Percentiles rank a stretch among this genome's conserved stretches.
These are phyloP conservation scores for Xylaria sp. DNA, from an alignment of 2,329 filamentous ascomycete species.

Conservation along the genomic window DNA sequence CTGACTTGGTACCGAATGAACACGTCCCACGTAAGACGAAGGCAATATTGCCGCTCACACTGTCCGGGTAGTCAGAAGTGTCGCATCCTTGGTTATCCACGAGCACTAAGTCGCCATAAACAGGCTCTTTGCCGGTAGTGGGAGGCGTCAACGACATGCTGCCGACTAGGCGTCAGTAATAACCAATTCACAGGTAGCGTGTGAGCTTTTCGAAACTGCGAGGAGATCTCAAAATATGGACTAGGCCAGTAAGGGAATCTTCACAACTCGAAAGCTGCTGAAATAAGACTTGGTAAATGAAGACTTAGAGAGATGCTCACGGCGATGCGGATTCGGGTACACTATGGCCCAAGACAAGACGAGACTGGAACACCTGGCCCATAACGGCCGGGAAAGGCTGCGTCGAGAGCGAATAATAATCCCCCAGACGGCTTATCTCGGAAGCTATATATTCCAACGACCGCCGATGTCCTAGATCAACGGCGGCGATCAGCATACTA, in stretches of 20 bases:
- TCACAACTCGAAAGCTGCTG: not conserved
- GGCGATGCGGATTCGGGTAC: constrained; percentile 63
- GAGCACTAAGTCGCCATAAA: constrained; percentile 69
- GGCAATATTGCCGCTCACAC: constrained; percentile 72
- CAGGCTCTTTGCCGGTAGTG: constrained; percentile 68
- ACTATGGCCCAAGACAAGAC: constrained; percentile 65
- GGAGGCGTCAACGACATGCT: constrained; percentile 74
- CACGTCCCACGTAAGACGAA: constrained; percentile 77
- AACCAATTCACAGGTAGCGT: not conserved
- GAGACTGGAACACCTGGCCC: constrained; percentile 68
- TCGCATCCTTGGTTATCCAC: constrained; percentile 73
- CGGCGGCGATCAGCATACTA: constrained; percentile 15
- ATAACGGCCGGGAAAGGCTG: constrained; percentile 73
- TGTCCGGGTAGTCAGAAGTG: constrained; percentile 69
- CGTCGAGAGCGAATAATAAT: constrained; percentile 71
- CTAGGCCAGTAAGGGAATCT: not conserved
- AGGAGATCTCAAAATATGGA: not conserved
- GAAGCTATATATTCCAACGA: constrained; percentile 72
- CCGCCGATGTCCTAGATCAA: constrained; percentile 65
- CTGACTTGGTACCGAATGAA: constrained; percentile 77
- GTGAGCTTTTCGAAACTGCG: not conserved
- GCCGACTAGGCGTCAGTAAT: constrained; percentile 2
- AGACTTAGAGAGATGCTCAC: not conserved
- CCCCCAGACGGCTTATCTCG: constrained; percentile 63
- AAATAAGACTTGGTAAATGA: not conserved